Base-by-base conservation (phyloP, 768 basidiomycete species). In the Tricholoma sp. region DNA sequence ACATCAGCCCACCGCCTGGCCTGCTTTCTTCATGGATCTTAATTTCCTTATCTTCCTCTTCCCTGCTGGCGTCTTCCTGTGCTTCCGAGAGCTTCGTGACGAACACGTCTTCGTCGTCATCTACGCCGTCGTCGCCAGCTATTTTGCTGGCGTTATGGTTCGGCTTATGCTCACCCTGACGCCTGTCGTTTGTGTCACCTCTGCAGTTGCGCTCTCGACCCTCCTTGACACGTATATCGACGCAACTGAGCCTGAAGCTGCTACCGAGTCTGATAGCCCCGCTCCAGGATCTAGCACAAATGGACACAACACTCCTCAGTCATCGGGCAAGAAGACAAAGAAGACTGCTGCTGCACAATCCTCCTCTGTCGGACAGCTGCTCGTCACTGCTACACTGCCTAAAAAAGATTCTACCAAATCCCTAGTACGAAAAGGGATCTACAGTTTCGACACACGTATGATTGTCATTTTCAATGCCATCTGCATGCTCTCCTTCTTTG, bases 121-220 rank as follows among this genome's bases (percentile, higher is more conserved):
- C 72, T 99, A 98, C 71, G 87, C 97, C 20, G 84, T 92, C 60
- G 84, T 98, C 66, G 93, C 90, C 49, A 94, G 92, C 70, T 99
- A 99, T 80, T 99, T 99, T 66, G 96, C 97, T 4, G 97, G 97
- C 42, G 96, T 99, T 68, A 99, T 99, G 97, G 97, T 99, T 60
- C 94, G 97, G 56, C 80, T 98, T 58, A 98, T 99, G 93, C 80
- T 99, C 54, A 89, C 97, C 24, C 85, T 99, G 55, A 98, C 96
- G 0, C 97, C 97, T 1, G 90, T 96, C 56, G 97, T 98, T 45
- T 99, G 97, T 67, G 91, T 98, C 56, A 70, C 93, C 15, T 86
- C 93, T 15, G 97, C 97, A 6, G 86, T 98, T 31, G 94, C 94
- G 1, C 75, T 97, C 57, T 95, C 94, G 3, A 81, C 86, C 6